Percentiles rank a stretch among this genome's conserved stretches.
Evolutionary conservation across 148 eudicot species (phyloP).

Genomic region (Drosera capensis): DNA sequence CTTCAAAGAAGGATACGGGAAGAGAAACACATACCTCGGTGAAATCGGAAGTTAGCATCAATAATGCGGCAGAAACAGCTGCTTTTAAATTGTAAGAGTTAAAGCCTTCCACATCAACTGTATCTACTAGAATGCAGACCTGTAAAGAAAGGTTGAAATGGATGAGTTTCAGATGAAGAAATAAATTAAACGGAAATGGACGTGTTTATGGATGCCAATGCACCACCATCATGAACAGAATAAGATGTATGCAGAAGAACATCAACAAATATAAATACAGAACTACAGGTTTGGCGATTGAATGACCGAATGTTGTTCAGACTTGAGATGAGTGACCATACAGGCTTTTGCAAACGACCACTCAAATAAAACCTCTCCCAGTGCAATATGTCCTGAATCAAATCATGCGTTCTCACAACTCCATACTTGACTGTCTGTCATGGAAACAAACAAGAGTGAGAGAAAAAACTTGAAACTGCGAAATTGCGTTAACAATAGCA

Average conservation of each 20-base stretch:
- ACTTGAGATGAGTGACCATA: no score
- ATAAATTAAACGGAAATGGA: neutral
- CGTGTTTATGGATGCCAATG: no score
- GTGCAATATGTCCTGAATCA: conserved; percentile 46
- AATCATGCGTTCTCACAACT: conserved; percentile 75
- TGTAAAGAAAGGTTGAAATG: conserved; percentile 14
- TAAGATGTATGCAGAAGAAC: no score
- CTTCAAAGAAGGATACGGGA: conserved; percentile 4
- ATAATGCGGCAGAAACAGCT: conserved; percentile 79
- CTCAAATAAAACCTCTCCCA: conserved; percentile 82
- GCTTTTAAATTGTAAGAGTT: conserved; percentile 64
- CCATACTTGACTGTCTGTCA: conserved; percentile 74
- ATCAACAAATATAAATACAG: no score
- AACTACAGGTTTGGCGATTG: no score
- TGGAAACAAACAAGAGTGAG: neutral
- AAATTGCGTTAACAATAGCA: neutral
- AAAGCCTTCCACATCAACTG: conserved; percentile 33
- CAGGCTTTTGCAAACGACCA: conserved; percentile 96
- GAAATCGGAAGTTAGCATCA: no score
- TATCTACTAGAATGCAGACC: conserved; percentile 63
- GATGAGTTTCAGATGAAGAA: neutral
- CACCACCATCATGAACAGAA: no score
- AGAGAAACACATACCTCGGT: conserved; percentile 43
- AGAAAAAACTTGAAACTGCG: neutral
- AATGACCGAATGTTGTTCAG: no score